These are phyloP conservation scores for Colletotrichum neosansevieriae DNA, from an alignment of 2,329 filamentous ascomycete species.

Conservation along the genomic window DNA sequence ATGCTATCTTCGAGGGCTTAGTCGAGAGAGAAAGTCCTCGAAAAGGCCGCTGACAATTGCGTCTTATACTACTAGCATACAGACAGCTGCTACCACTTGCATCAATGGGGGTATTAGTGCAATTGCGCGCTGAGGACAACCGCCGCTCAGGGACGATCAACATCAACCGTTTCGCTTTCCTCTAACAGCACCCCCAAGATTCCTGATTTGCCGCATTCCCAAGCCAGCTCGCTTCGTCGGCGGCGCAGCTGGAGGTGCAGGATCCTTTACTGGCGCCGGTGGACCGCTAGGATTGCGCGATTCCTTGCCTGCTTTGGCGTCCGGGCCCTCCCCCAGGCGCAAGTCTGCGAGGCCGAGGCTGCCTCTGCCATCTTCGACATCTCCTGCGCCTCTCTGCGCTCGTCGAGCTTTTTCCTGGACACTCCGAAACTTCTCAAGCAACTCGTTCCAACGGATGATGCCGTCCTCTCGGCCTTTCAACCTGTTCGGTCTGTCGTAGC, in stretches of 20 bases:
- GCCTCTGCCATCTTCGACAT: slow-evolving; percentile 60
- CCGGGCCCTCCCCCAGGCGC: slow-evolving; percentile 55
- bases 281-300: slow-evolving; percentile 49
- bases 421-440: slow-evolving; percentile 92
- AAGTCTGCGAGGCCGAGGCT: slow-evolving; percentile 58
- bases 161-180: slow-evolving; percentile 60
- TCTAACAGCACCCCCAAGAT: slow-evolving; percentile 78
- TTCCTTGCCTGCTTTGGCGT: slow-evolving; percentile 57
- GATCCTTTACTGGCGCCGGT: slow-evolving; percentile 63
- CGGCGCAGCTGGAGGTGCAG: slow-evolving; percentile 51
- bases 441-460: slow-evolving; percentile 89
- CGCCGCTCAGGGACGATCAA: slow-evolving; percentile 45
- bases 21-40: slow-evolving; percentile 72
- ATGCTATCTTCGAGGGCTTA: slow-evolving; percentile 80
- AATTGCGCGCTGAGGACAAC: slow-evolving; percentile 18
- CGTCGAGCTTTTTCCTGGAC: slow-evolving; percentile 90
- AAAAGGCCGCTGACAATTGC: slow-evolving; percentile 51
- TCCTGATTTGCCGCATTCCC: slow-evolving; percentile 73
- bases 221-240: slow-evolving; percentile 71
- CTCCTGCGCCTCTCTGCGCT: slow-evolving; percentile 69
- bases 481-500: slow-evolving; percentile 79
- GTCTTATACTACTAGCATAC: slow-evolving; percentile 10
- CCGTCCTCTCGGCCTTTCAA: slow-evolving; percentile 86
- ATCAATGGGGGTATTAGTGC: slow-evolving; percentile 24
- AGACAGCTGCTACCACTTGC: slow-evolving; percentile 24